These are phyloP conservation scores for Eutrema salsugineum DNA, from an alignment of 441 rosid species.

Conservation along the genomic window DNA sequence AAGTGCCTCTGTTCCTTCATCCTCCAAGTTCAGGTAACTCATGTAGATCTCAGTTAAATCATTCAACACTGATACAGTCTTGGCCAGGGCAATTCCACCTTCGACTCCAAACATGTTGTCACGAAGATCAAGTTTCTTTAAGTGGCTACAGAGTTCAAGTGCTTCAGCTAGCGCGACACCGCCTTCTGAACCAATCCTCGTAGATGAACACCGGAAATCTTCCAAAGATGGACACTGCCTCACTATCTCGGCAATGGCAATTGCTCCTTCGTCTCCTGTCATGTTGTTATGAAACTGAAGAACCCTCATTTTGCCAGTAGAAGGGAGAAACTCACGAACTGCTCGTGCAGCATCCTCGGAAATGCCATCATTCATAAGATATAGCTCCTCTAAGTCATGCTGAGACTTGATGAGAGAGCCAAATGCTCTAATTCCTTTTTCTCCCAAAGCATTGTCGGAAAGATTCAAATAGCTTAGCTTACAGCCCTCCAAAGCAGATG, in stretches of 20 bases:
- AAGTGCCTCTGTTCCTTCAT: slow-evolving; percentile 54
- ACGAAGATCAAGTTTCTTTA: slow-evolving; percentile 66
- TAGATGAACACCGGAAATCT: slow-evolving; percentile 60
- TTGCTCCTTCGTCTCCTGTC: slow-evolving; percentile 69
- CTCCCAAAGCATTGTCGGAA: slow-evolving; percentile 68
- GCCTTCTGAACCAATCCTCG: slow-evolving; percentile 63
- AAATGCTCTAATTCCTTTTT: slow-evolving; percentile 63
- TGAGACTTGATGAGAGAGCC: slow-evolving; percentile 53
- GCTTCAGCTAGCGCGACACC: slow-evolving; percentile 62
- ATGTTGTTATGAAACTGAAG: slow-evolving; percentile 75
- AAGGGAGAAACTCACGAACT: slow-evolving; percentile 55
- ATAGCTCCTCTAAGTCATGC: slow-evolving; percentile 50
- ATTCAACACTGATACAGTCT: slow-evolving; percentile 37
- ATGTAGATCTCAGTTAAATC: slow-evolving; percentile 48
- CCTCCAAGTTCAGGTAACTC: slow-evolving; percentile 63
- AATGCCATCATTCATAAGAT: slow-evolving; percentile 64
- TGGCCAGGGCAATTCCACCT: slow-evolving; percentile 53
- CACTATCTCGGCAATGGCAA: slow-evolving; percentile 55
- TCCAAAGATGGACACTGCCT: slow-evolving; percentile 42
- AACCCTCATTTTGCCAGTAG: slow-evolving; percentile 46
- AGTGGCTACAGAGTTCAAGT: slow-evolving; percentile 37
- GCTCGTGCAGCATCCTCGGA: slow-evolving; percentile 71
- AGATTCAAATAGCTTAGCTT: slow-evolving; percentile 50
- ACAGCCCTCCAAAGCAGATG: slow-evolving; percentile 56
- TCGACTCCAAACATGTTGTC: slow-evolving; percentile 76